phyloP scores from a whole-genome alignment of 108 stramenopile genomes.

The Halocafeteria seosinensis region DNA sequence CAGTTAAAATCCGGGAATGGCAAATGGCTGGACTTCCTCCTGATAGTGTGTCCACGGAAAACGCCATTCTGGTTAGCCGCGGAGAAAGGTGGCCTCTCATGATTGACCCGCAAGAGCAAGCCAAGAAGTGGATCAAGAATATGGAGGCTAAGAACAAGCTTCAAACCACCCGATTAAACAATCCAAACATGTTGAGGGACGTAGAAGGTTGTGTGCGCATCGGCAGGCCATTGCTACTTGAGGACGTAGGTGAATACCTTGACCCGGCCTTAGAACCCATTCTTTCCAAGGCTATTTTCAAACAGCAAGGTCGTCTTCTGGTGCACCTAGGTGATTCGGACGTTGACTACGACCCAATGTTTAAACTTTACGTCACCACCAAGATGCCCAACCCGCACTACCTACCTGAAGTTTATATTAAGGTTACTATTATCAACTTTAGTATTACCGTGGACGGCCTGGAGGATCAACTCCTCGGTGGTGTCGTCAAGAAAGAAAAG shows the following conservation, averaged over 20 bases:
- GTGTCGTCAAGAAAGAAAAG: constrained; percentile 34
- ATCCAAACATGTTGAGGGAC: constrained; percentile 28
- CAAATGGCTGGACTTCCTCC: constrained; percentile 38
- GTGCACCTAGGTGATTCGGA: constrained; percentile 43
- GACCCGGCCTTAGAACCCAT: constrained; percentile 46
- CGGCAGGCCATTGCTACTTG: constrained; percentile 39
- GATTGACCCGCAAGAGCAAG: constrained; percentile 53
- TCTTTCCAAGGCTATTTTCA: constrained; percentile 36
- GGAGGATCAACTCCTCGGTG: constrained; percentile 44
- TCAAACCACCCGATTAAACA: constrained; percentile 33
- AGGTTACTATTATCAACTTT: constrained; percentile 49
- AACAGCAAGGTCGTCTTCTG: constrained; percentile 34
- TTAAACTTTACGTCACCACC: constrained; percentile 44
- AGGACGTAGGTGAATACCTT: constrained; percentile 39
- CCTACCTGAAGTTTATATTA: constrained; percentile 48
- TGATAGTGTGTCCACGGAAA: constrained; percentile 39
- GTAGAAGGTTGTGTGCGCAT: constrained; percentile 41
- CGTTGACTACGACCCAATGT: constrained; percentile 40
- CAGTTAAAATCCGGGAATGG: constrained; percentile 41
- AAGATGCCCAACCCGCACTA: constrained; percentile 55
- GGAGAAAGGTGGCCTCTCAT: constrained; percentile 45
- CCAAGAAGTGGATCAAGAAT: constrained; percentile 45
- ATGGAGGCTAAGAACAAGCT: constrained; percentile 22
- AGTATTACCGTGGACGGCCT: constrained; percentile 44
- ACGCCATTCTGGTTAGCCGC: constrained; percentile 35